These are phyloP conservation scores for Gloeophyllum trabeum DNA, from an alignment of 768 basidiomycete genomes.

Conservation along the genomic window DNA sequence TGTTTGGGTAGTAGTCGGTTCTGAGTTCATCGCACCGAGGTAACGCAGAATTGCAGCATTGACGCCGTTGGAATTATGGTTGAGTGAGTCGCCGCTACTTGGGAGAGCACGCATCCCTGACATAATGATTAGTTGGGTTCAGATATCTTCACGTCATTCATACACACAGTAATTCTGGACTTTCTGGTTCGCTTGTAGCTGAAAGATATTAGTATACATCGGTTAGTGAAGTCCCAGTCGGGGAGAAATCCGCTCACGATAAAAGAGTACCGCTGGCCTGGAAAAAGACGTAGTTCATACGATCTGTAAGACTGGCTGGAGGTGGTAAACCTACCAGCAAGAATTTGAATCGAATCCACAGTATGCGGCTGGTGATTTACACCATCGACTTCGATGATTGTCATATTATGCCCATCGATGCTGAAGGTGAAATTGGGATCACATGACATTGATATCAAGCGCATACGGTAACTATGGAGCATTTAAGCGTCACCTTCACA, in stretches of 20 bases:
- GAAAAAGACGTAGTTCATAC: background rate
- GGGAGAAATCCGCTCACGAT: constrained; percentile 12
- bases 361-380: constrained; percentile 18
- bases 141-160: constrained; percentile 1
- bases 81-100: constrained; percentile 16
- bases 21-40: constrained; percentile 15
- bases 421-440: constrained; percentile 28
- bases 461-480: constrained; percentile 10
- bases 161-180: constrained; percentile 28
- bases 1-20: constrained; percentile 18
- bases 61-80: constrained; percentile 14
- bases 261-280: constrained; percentile 16
- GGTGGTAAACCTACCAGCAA: constrained; percentile 23
- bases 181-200: constrained; percentile 27
- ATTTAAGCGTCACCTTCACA: background rate
- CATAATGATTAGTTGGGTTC: background rate
- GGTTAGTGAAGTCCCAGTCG: too few species aligned
- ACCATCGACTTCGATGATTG: constrained; percentile 32
- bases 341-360: constrained; percentile 30
- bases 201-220: background rate
- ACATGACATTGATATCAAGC: constrained; percentile 11
- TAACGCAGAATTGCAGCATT: constrained; percentile 32
- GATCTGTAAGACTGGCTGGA: too few species aligned
- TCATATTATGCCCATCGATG: constrained; percentile 25
- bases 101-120: constrained; percentile 12